These are phyloP conservation scores for Apiotrichum domesticum DNA, from an alignment of 1,284 basidiomycete species.

Conservation along the genomic window DNA sequence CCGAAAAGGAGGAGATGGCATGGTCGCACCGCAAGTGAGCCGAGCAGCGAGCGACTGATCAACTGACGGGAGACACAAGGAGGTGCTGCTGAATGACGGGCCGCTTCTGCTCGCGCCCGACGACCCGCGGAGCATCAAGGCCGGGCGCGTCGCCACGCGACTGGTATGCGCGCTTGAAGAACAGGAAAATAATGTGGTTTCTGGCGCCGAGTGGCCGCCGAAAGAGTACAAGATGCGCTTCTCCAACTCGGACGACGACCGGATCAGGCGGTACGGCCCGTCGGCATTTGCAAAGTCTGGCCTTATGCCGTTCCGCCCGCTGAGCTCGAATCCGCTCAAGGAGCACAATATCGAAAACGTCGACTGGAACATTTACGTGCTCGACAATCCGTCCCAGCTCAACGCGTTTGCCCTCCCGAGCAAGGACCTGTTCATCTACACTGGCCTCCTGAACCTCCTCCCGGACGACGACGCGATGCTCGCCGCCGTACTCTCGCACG, in stretches of 20 bases:
- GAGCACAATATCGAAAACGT: constrained; percentile 34
- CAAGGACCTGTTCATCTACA: constrained; percentile 52
- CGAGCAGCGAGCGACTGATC: neutral
- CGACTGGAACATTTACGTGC: constrained; percentile 51
- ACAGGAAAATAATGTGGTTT: constrained; percentile 43
- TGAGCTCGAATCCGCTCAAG: constrained; percentile 49
- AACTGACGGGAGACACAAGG: constrained; percentile 40
- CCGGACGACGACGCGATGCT: constrained; percentile 49
- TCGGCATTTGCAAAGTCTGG: constrained; percentile 41
- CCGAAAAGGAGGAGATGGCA: constrained; percentile 50
- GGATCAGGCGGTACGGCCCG: constrained; percentile 29
- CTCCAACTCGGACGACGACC: constrained; percentile 21
- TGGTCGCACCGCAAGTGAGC: constrained; percentile 50
- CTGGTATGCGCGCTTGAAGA: constrained; percentile 47
- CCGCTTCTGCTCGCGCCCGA: constrained; percentile 43
- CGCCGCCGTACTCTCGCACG: constrained; percentile 50
- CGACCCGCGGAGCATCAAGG: constrained; percentile 44
- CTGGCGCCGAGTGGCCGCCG: constrained; percentile 46
- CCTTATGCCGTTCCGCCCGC: constrained; percentile 45
- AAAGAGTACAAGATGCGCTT: constrained; percentile 30
- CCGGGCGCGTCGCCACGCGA: constrained; percentile 41
- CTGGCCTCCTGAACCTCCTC: constrained; percentile 49
- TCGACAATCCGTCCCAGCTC: constrained; percentile 44
- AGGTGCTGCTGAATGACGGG: constrained; percentile 47
- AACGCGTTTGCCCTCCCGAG: constrained; percentile 53